Evolutionary conservation across 805 yeast species (phyloP), one percentile per base, ranked within the genome.

Genomic region (Myxozyma vanderwaltii): DNA sequence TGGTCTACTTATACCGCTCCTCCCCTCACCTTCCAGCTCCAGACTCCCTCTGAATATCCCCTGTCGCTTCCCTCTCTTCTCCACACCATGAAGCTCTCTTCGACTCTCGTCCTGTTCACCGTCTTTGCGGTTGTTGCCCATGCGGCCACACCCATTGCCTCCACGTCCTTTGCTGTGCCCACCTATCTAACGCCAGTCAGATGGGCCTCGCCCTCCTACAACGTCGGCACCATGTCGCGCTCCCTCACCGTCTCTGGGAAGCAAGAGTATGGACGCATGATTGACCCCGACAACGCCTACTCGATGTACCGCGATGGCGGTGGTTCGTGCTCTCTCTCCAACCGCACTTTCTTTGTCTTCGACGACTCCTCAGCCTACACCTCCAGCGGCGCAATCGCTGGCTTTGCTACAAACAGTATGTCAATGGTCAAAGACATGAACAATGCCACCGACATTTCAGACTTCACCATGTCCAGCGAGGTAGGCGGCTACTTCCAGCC

Each of bases 271-370:
- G 64, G 58, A n/a, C 44, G 33, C 15, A 38, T 59, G 38, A 24
- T 46, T 3, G 65, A 62, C 50, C 33, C 45, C 33, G 41, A 35
- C 45, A 51, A 51, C 44, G 35, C 58, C 6, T 62, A 46, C 55
- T 4, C 19, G 23, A 27, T 59, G 15, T 62, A 54, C 47, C 60
- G 65, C 39, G 65, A 62, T 39, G 63, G 61, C 21, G 64, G 64
- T 17, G 65, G 65, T 19, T 51, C 58, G 3, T 62, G 65, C 54
- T 21, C 56, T 19, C 36, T 62, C 24, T 8, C 17, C 33, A 59
- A 62, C 49, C 59, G 59, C 57, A 59, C 63, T 7, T 48, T 60
- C 46, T 59, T 51, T 48, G 31, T 54, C 5, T 62, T 62, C 31
- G 46, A 26, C 38, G 63, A 62, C 46, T 21, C 64, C 10, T 17